phyloP scores from a whole-genome alignment of 2,329 filamentous ascomycete species.

The Alternaria gansuensis region DNA sequence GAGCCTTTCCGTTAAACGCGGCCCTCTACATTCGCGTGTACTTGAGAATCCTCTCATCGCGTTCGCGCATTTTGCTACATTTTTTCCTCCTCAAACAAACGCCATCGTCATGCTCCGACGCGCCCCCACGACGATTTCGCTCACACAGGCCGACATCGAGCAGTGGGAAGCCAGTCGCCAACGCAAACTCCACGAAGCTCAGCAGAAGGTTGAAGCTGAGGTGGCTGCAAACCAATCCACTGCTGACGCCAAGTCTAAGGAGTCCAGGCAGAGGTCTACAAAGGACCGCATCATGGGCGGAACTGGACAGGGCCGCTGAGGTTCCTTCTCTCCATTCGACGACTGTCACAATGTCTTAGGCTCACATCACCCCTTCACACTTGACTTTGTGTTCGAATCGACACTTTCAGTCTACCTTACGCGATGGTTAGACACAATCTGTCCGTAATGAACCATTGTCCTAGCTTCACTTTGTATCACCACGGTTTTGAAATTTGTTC shows the following conservation, averaged over 20 bases:
- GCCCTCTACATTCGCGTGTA: neutral
- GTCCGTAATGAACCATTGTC: neutral
- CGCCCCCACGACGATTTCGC: constrained; percentile 71
- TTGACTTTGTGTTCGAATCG: neutral
- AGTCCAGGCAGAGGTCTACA: constrained; percentile 35
- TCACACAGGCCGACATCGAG: constrained; percentile 75
- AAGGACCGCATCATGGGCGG: constrained; percentile 48
- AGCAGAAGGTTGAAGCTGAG: constrained; percentile 32
- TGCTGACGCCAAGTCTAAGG: constrained; percentile 28
- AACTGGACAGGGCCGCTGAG: constrained; percentile 22
- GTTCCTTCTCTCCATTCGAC: neutral
- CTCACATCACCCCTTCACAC: constrained; percentile 41
- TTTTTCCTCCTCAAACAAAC: neutral
- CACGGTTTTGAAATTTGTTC: neutral
- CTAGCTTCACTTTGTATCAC: neutral
- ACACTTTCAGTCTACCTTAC: neutral
- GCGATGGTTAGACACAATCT: neutral
- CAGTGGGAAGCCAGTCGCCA: constrained; percentile 71
- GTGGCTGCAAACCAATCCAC: constrained; percentile 27
- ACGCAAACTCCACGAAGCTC: constrained; percentile 44
- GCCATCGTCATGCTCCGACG: constrained; percentile 68
- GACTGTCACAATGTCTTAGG: neutral
- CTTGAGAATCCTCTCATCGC: neutral
- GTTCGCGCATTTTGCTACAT: neutral
- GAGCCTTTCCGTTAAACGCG: neutral